Conservation (phyloP, 192 early-diverging fungal species). For the Mortierella antarctica region DNA sequence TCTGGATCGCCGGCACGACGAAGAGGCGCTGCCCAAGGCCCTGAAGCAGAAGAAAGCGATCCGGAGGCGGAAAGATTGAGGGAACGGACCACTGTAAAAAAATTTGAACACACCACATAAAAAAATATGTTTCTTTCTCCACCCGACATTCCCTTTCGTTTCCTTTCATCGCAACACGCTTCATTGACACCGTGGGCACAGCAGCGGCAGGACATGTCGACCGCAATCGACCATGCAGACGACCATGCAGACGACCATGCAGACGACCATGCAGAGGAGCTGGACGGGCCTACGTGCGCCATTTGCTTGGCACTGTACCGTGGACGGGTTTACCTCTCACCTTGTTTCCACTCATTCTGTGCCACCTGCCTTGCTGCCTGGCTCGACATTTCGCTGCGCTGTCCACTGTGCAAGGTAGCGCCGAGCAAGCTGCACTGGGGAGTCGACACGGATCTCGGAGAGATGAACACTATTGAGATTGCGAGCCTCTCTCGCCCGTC, state of each 20-base stretch:
- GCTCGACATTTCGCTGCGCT: constrained; percentile 19
- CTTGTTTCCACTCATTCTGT: constrained; percentile 43
- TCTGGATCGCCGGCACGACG: constrained; percentile 41
- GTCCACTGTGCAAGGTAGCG: constrained; percentile 30
- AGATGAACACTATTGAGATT: constrained; percentile 23
- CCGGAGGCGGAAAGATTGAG: background rate
- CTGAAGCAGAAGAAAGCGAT: background rate
- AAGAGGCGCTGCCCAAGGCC: background rate
- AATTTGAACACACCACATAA: background rate
- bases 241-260: background rate
- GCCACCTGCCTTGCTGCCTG: constrained; percentile 33
- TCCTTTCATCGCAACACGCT: background rate
- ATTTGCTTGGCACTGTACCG: constrained; percentile 27
- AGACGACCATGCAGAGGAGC: background rate
- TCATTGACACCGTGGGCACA: too few relatives aligned
- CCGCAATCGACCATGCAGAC: background rate
- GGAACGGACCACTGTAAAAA: background rate
- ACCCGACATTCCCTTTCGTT: background rate
- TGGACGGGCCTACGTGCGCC: constrained; percentile 6
- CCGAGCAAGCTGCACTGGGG: constrained; percentile 28
- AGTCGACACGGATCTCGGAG: constrained; percentile 22
- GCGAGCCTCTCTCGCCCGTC: too few relatives aligned
- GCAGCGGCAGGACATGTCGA: too few relatives aligned
- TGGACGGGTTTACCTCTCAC: constrained; percentile 29
- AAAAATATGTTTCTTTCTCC: background rate